Percentiles rank a stretch among this genome's conserved stretches.
These are phyloP conservation scores for Plasmodium gallinaceum DNA, from an alignment of 169 alveolate genomes.

Conservation along the genomic window DNA sequence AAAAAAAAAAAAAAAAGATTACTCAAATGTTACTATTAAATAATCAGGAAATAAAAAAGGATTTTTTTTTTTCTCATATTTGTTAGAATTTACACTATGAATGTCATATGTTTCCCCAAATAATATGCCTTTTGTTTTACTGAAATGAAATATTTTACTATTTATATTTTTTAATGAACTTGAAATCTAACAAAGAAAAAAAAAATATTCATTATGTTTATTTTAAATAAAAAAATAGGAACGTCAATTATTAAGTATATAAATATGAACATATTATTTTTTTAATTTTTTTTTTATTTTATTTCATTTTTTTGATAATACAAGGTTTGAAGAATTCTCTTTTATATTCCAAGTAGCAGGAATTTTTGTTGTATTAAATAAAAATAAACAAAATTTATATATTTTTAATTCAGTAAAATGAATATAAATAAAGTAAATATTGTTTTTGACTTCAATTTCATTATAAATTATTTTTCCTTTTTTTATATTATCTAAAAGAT, in stretches of 20 bases:
- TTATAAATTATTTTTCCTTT: slow-evolving; percentile 31
- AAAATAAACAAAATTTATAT: slow-evolving; percentile 57
- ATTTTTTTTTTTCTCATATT: slow-evolving; percentile 41
- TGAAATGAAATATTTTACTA: slow-evolving; percentile 42
- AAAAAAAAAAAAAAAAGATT: slow-evolving; percentile 26
- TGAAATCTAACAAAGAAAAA: background rate
- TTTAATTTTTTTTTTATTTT: slow-evolving; percentile 1
- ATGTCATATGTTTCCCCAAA: slow-evolving; percentile 70
- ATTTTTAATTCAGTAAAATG: slow-evolving; percentile 49
- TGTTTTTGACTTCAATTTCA: slow-evolving; percentile 46
- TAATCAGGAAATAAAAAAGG: slow-evolving; percentile 71
- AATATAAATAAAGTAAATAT: slow-evolving; percentile 29
- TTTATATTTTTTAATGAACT: slow-evolving; percentile 8
- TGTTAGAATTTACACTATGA: background rate
- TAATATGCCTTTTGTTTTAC: slow-evolving; percentile 53
- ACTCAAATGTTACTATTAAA: slow-evolving; percentile 63
- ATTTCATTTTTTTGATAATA: slow-evolving; percentile 18
- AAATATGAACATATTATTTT: background rate
- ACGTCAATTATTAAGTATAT: too few relatives aligned
- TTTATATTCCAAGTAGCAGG: slow-evolving; percentile 61
- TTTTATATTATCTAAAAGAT: slow-evolving; percentile 46
- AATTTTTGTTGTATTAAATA: slow-evolving; percentile 44
- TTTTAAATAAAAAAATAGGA: too few relatives aligned
- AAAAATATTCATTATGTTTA: background rate
- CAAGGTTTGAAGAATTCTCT: slow-evolving; percentile 22